Base-by-base conservation (phyloP, 495 filamentous ascomycete genomes). In the Chlorociboria aeruginascens region DNA sequence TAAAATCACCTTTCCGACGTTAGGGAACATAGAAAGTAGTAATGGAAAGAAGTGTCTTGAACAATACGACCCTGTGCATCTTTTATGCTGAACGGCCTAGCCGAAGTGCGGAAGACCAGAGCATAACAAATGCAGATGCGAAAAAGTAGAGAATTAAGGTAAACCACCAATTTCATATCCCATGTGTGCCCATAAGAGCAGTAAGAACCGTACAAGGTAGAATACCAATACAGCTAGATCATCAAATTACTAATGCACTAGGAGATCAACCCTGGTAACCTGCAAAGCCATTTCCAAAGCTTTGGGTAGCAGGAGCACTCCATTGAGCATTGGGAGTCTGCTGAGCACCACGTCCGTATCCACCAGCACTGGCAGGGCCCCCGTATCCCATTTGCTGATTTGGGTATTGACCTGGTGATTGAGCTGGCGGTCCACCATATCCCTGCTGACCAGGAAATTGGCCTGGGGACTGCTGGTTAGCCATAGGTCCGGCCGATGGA, bases 261-360 rank as follows among this genome's bases (percentile, higher is more conserved):
- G 25, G 2, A 8, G 14, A 37, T 60, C 72, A 78, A 43, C 74
- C 74, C 58, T 78, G 78, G 57, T 78, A 80, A 34, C 69, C 76
- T 51, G 71, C 69, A 58, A 76, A 79, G 37, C 73, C 75, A 53
- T 74, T 76, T 57, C 72, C 71, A 61, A 76, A 74, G 61, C 72
- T 72, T 56, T 76, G 73, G 35, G 70, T 69, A 38, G 77, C 70
- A 16, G 73, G 70, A 58, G 82, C 80, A 56, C 74, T 80, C 81
- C 85, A 90, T 55, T 84, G 83, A 57, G 79, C 68, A 57, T 78
- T 81, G 50, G 83, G 77, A 48, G 79, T 74, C 54, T 77, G 81
- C 54, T 89, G 84, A 54, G 83, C 85, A 28, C 57, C 57, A 66
- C 86, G 86, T 37, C 85, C 85, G 55, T 88, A 93, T 42, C 85